phyloP scores from a whole-genome alignment of 306 rosid species.

The Ormosia semicastrata region DNA sequence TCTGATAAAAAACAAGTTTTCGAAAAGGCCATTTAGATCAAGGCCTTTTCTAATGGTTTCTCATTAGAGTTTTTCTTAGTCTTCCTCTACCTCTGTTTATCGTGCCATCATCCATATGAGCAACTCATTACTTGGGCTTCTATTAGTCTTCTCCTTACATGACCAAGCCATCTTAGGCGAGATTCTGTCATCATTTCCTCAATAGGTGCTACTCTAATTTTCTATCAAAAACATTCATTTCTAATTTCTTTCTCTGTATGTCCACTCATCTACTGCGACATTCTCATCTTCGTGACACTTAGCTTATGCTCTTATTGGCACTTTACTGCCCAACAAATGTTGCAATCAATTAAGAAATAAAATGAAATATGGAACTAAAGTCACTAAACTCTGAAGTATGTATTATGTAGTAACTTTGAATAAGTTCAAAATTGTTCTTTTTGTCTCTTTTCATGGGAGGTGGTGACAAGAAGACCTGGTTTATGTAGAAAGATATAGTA shows the following conservation, averaged over 20 bases:
- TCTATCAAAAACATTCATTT: too few species aligned
- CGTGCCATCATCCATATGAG: too few species aligned
- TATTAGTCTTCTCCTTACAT: neutral
- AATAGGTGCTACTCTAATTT: neutral
- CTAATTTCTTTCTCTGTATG: neutral
- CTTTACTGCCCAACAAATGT: neutral
- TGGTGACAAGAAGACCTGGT: neutral
- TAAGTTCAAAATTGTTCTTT: neutral
- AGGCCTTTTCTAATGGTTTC: too few species aligned
- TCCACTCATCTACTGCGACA: neutral
- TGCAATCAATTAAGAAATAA: neutral
- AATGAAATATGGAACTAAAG: neutral
- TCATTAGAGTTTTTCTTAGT: too few species aligned
- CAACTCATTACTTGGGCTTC: too few species aligned
- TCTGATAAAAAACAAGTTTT: too few species aligned
- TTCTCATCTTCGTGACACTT: neutral
- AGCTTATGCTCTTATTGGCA: neutral
- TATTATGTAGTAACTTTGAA: neutral
- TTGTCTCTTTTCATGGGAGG: neutral
- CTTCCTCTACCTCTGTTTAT: too few species aligned
- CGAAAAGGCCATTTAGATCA: too few species aligned
- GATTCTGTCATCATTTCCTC: neutral
- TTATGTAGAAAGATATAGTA: neutral
- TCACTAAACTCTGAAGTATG: neutral
- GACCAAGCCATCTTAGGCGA: neutral